phyloP scores from a whole-genome alignment of 2,329 filamentous ascomycete genomes.

The Dothistroma septosporum region DNA sequence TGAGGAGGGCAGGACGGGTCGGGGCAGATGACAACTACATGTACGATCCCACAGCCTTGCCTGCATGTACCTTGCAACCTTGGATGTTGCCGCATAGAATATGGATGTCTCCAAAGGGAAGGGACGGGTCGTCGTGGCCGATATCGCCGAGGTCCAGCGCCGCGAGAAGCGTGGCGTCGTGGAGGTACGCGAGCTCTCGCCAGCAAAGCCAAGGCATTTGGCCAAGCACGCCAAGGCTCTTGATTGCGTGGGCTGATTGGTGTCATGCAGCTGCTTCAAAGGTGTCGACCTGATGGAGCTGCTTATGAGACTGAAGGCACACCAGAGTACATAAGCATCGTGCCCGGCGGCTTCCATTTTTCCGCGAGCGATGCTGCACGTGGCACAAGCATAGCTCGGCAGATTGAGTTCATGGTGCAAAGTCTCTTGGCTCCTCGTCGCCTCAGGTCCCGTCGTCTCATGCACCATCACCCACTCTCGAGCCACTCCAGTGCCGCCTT shows the following conservation, averaged over 20 bases:
- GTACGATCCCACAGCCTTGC: too few relatives aligned
- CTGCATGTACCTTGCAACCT: not conserved
- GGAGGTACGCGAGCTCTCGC: conserved; percentile 6
- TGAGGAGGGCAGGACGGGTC: too few relatives aligned
- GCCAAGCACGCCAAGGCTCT: not conserved
- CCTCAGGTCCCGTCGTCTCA: not conserved
- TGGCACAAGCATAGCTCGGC: not conserved
- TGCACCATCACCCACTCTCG: not conserved
- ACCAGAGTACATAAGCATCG: too few relatives aligned
- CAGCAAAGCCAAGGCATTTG: not conserved
- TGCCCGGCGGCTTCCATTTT: not conserved
- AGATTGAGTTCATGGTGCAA: not conserved
- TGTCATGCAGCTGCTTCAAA: not conserved
- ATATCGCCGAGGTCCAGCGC: not conserved
- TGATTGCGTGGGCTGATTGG: too few relatives aligned
- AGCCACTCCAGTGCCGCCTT: too few relatives aligned
- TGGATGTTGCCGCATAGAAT: not conserved
- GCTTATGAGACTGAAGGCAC: not conserved
- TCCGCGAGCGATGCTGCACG: not conserved
- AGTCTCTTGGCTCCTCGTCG: not conserved
- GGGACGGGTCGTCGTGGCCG: too few relatives aligned
- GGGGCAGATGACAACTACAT: too few relatives aligned
- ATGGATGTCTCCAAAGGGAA: not conserved
- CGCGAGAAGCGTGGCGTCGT: not conserved
- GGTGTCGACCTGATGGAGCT: too few relatives aligned